Evolutionary conservation across 2,329 filamentous ascomycete genomes (phyloP).

Genomic region (Diaporthe helianthi): DNA sequence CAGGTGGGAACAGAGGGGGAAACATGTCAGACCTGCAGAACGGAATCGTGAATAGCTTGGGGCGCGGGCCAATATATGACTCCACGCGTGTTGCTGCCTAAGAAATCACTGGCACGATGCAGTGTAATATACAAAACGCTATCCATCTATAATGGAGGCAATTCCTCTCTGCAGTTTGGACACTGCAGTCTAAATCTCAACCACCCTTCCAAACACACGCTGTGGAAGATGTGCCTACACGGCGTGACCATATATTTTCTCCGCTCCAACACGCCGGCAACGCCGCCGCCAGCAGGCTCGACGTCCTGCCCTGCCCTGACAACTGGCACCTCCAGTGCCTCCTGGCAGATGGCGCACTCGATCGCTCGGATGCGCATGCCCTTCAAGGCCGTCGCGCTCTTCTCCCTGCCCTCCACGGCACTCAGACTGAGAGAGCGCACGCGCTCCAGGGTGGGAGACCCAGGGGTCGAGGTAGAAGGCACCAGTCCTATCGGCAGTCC

Average conservation of each 20-base stretch:
- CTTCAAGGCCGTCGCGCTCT: conserved; percentile 38
- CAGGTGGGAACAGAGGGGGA: neutral
- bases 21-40: neutral
- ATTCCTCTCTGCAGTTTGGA: conserved; percentile 89
- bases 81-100: neutral
- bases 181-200: conserved; percentile 93
- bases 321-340: conserved; percentile 88
- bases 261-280: conserved; percentile 76
- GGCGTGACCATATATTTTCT: conserved; percentile 96
- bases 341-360: conserved; percentile 95
- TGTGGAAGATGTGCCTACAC: conserved; percentile 96
- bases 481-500: conserved; percentile 80
- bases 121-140: conserved; percentile 1
- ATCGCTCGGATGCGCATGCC: conserved; percentile 59
- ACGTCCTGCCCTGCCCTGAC: conserved; percentile 63
- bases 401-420: conserved; percentile 42
- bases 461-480: conserved; percentile 38
- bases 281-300: conserved; percentile 56
- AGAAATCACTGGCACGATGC: neutral
- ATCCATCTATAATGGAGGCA: conserved; percentile 76
- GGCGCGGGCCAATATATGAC: neutral
- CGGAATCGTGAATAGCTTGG: neutral
- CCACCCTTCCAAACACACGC: conserved; percentile 90
- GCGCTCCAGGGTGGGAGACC: conserved; percentile 43
- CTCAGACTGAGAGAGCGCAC: conserved; percentile 41